Percentiles rank a stretch among this genome's conserved stretches.
Evolutionary conservation across 306 rosid genomes (phyloP).

Genomic region (Echinosophora koreensis): DNA sequence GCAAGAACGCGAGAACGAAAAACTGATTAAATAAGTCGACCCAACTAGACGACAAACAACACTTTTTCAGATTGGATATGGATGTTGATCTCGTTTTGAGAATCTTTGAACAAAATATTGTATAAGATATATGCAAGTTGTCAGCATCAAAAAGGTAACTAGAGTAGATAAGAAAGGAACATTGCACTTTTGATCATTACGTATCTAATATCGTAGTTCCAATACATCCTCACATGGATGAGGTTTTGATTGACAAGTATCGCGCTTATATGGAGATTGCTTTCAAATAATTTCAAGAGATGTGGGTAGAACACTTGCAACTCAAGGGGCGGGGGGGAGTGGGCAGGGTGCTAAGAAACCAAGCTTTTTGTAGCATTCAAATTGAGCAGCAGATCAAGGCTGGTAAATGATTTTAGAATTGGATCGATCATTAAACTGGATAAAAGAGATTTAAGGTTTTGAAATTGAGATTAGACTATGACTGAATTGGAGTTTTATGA

Average conservation of each 20-base stretch:
- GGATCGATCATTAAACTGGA: too few relatives aligned
- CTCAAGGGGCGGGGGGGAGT: too few relatives aligned
- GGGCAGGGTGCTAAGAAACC: too few relatives aligned
- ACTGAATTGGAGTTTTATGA: too few relatives aligned
- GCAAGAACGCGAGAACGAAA: constrained; percentile 24
- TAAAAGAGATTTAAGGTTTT: too few relatives aligned
- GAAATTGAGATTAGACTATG: too few relatives aligned
- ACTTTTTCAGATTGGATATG: constrained; percentile 52
- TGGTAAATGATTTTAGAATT: too few relatives aligned
- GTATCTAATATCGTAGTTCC: constrained; percentile 35
- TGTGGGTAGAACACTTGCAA: background rate
- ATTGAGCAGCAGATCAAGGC: too few relatives aligned
- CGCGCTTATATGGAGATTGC: background rate
- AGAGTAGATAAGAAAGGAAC: constrained; percentile 43
- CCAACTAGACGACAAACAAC: constrained; percentile 54
- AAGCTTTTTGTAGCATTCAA: too few relatives aligned
- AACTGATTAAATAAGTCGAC: constrained; percentile 36
- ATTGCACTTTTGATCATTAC: constrained; percentile 17
- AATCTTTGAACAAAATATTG: constrained; percentile 42
- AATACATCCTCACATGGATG: constrained; percentile 49
- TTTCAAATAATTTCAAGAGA: background rate
- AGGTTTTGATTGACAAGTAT: background rate
- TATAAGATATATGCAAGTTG: constrained; percentile 52
- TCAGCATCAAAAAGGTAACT: constrained; percentile 18
- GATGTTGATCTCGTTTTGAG: constrained; percentile 29